These are phyloP conservation scores for Spergularia bocconei DNA, from an alignment of 148 eudicot species.

Conservation along the genomic window DNA sequence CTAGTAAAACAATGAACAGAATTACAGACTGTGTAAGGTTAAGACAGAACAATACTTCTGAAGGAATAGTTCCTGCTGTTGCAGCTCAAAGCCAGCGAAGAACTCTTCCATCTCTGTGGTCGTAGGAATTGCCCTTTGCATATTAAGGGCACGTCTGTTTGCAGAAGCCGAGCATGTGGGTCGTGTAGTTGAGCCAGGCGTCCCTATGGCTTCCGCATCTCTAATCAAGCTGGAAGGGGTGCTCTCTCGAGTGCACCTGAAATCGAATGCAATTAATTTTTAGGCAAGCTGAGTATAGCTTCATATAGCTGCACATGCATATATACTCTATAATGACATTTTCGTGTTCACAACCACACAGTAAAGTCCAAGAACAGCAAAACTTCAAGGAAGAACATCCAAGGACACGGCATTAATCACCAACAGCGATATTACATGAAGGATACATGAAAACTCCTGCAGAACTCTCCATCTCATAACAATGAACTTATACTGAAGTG, in stretches of 20 bases:
- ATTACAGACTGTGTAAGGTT: not conserved
- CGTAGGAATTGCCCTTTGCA: constrained; percentile 47
- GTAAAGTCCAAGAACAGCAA: constrained; percentile 7
- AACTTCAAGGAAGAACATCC: constrained; percentile 10
- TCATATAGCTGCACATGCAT: not conserved
- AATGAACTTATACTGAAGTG: constrained; percentile 3
- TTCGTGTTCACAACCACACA: not conserved
- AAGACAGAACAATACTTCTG: constrained; percentile 51
- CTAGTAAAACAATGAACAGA: not conserved
- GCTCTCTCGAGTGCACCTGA: constrained; percentile 88
- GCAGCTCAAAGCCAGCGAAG: constrained; percentile 56
- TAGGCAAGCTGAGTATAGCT: not conserved
- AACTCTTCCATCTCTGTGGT: constrained; percentile 72
- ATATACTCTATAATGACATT: not conserved
- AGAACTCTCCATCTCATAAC: constrained; percentile 6
- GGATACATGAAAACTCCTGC: not conserved
- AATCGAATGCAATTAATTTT: not conserved
- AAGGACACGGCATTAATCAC: constrained; percentile 13
- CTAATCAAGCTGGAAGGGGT: constrained; percentile 79
- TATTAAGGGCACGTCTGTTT: constrained; percentile 35
- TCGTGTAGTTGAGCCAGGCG: constrained; percentile 68
- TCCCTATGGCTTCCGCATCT: constrained; percentile 40
- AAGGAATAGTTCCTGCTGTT: constrained; percentile 57
- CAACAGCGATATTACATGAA: constrained; percentile 11
- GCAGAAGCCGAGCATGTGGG: constrained; percentile 36